These are phyloP conservation scores for Russula sp. DNA, from an alignment of 768 basidiomycete species.

Conservation along the genomic window DNA sequence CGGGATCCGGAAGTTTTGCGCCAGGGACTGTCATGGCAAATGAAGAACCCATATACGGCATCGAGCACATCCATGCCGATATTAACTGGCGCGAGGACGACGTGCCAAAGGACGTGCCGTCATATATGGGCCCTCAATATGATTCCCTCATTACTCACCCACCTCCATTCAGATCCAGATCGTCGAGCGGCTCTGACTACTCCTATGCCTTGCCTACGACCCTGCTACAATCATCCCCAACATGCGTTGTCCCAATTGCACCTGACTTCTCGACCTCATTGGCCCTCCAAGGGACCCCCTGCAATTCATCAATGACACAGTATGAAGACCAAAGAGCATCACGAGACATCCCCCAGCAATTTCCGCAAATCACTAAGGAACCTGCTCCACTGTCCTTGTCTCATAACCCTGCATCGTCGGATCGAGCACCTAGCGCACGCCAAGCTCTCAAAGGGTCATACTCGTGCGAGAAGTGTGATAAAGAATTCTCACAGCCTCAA, in stretches of 20 bases:
- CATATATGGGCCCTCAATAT: not conserved
- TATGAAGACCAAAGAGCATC: not conserved
- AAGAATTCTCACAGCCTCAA: not conserved
- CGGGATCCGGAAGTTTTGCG: not conserved
- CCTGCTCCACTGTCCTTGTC: not conserved
- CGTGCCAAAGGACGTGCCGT: not conserved
- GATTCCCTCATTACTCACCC: not conserved
- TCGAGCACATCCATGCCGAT: not conserved
- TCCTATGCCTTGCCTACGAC: not conserved
- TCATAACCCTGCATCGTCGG: not conserved
- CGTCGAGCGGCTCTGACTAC: not conserved
- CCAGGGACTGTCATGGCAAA: not conserved
- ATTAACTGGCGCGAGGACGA: not conserved
- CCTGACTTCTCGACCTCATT: not conserved
- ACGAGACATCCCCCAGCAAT: too few species aligned
- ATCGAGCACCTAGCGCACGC: not conserved
- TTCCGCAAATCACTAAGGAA: not conserved
- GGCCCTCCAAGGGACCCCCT: not conserved
- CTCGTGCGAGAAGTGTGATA: not conserved
- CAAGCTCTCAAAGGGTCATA: not conserved
- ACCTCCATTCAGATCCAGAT: not conserved
- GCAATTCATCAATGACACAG: not conserved
- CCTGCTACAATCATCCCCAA: not conserved
- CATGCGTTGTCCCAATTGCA: not conserved
- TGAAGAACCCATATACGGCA: too few species aligned